Evolutionary conservation across 768 basidiomycete species (phyloP).

Genomic region (Pleurotus sapidus): DNA sequence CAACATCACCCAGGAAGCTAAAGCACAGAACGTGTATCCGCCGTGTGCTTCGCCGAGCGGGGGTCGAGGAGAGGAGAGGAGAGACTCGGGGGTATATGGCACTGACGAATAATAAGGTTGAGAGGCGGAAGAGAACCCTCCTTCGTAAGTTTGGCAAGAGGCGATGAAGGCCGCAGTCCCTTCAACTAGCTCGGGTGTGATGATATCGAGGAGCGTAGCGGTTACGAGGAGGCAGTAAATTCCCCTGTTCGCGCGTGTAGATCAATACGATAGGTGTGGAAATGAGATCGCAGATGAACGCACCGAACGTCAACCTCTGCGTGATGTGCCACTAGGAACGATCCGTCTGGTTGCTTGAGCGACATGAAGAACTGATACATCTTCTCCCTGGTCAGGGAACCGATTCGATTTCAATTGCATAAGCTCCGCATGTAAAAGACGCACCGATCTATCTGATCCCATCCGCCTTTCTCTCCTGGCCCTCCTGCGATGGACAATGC

Average conservation of each 20-base stretch:
- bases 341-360: conserved; percentile 89
- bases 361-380: conserved; percentile 90
- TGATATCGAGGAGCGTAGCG: conserved; percentile 77
- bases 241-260: conserved; percentile 48
- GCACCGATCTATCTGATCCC: conserved; percentile 84
- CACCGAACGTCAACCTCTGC: conserved; percentile 95
- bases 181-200: conserved; percentile 84
- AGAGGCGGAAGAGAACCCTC: conserved; percentile 84
- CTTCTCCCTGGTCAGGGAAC: conserved; percentile 44
- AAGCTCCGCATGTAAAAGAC: too few species aligned
- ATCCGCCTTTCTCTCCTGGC: conserved; percentile 72
- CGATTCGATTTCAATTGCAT: too few species aligned
- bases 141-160: conserved; percentile 96
- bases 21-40: conserved; percentile 93
- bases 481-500: conserved; percentile 79
- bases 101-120: conserved; percentile 57
- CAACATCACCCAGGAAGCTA: conserved; percentile 81
- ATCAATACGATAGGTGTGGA: too few species aligned
- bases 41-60: conserved; percentile 95
- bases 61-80: conserved; percentile 53
- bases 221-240: conserved; percentile 89
- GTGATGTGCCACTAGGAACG: conserved; percentile 83
- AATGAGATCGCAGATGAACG: conserved; percentile 14
- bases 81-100: conserved; percentile 13
- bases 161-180: conserved; percentile 79